A percentile compares a stretch with the other conserved stretches of the same genome.
phyloP scores from a whole-genome alignment of 1,139 yeast species.

The Suhomyces bribrorum region DNA sequence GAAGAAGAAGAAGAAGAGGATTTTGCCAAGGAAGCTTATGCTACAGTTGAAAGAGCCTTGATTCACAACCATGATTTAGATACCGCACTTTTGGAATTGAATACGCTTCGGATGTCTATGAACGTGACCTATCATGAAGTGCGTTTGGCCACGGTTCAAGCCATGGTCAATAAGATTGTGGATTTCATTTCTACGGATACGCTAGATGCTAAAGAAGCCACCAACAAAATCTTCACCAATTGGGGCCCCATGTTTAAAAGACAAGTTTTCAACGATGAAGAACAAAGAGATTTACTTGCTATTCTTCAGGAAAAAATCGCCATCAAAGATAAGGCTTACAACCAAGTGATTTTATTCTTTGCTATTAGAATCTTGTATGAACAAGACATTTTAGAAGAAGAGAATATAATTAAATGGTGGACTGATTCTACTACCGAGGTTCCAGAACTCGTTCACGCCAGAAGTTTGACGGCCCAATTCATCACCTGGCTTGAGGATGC shows the following conservation, averaged over 20 bases:
- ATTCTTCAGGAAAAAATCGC: slow-evolving; percentile 55
- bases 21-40: slow-evolving; percentile 84
- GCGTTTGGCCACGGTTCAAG: slow-evolving; percentile 74
- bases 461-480: slow-evolving; percentile 66
- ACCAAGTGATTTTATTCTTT: slow-evolving; percentile 60
- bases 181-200: slow-evolving; percentile 78
- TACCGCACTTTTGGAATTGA: slow-evolving; percentile 87
- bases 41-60: slow-evolving; percentile 90
- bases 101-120: slow-evolving; percentile 96
- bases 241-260: slow-evolving; percentile 82
- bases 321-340: slow-evolving; percentile 27
- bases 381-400: slow-evolving; percentile 79
- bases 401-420: slow-evolving; percentile 83
- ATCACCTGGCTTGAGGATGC: slow-evolving; percentile 87
- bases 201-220: slow-evolving; percentile 71
- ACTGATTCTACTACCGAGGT: slow-evolving; percentile 42
- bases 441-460: slow-evolving; percentile 47
- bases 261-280: slow-evolving; percentile 79
- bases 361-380: slow-evolving; percentile 75
- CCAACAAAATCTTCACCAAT: slow-evolving; percentile 66
- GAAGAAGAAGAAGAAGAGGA: slow-evolving; percentile 69
- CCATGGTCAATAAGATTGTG: slow-evolving; percentile 66
- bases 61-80: slow-evolving; percentile 91
- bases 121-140: slow-evolving; percentile 94
- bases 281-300: slow-evolving; percentile 71